Conservation (phyloP, 2,329 filamentous ascomycete genomes). For the Trichothecium roseum region DNA sequence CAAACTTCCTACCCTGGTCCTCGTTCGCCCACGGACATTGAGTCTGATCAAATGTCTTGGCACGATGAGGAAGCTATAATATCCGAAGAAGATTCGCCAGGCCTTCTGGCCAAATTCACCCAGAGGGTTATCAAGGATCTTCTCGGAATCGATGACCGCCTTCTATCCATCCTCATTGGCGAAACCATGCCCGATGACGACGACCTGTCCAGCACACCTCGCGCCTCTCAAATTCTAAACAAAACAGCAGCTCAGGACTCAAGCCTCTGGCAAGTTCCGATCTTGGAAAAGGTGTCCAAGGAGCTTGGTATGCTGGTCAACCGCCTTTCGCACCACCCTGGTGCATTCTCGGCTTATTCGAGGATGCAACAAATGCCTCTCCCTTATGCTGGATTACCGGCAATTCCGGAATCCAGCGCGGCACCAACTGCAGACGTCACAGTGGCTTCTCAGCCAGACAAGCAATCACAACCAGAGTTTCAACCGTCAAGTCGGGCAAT, state of each 20-base stretch:
- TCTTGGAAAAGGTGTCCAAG: slow-evolving; percentile 74
- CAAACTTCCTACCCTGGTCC: slow-evolving; percentile 11
- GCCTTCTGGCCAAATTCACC: slow-evolving; percentile 73
- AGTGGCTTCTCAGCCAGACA: too few species aligned
- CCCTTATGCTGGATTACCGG: slow-evolving; percentile 69
- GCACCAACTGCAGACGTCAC: slow-evolving; percentile 14
- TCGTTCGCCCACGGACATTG: slow-evolving; percentile 11
- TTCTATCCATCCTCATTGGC: slow-evolving; percentile 79
- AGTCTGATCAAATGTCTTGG: slow-evolving; percentile 35
- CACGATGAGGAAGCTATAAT: slow-evolving; percentile 40
- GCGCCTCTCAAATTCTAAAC: slow-evolving; percentile 24
- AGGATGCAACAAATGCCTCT: slow-evolving; percentile 53
- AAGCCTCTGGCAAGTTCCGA: slow-evolving; percentile 58
- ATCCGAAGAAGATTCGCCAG: slow-evolving; percentile 42
- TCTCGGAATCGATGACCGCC: slow-evolving; percentile 79
- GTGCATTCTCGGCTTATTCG: slow-evolving; percentile 76
- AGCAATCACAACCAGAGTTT: slow-evolving; percentile 22
- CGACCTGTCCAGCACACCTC: slow-evolving; percentile 36
- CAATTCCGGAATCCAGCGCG: slow-evolving; percentile 43
- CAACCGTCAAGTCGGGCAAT: slow-evolving; percentile 27
- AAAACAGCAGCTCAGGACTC: slow-evolving; percentile 24
- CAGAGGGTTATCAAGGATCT: slow-evolving; percentile 79
- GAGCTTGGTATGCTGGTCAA: slow-evolving; percentile 79
- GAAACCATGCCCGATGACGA: slow-evolving; percentile 54
- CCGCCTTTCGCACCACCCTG: slow-evolving; percentile 76